These are phyloP conservation scores for Sugiyamaella marilandica DNA, from an alignment of 805 yeast species.

Conservation along the genomic window DNA sequence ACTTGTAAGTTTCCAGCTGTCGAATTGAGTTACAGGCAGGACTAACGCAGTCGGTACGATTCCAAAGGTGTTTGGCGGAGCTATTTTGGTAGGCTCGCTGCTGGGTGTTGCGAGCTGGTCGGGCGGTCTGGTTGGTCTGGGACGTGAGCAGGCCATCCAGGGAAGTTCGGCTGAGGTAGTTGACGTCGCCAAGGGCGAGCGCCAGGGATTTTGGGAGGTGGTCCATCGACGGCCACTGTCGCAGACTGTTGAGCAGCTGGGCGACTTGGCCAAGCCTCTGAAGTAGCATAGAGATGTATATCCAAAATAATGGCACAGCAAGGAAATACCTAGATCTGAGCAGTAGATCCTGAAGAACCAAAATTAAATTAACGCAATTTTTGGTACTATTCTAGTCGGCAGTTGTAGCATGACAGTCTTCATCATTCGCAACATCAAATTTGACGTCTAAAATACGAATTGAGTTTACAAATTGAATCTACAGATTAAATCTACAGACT, in stretches of 20 bases:
- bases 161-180: slow-evolving; percentile 34
- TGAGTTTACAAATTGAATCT: too few relatives aligned
- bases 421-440: too few relatives aligned
- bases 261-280: slow-evolving; percentile 35
- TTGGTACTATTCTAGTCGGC: too few relatives aligned
- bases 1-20: slow-evolving; percentile 18
- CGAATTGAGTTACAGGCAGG: neutral
- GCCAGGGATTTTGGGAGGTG: slow-evolving; percentile 73
- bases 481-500: too few relatives aligned
- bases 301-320: neutral
- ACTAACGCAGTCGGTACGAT: slow-evolving; percentile 21
- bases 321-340: too few relatives aligned
- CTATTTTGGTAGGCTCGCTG: slow-evolving; percentile 41
- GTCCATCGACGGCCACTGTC: slow-evolving; percentile 76
- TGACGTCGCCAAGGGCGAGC: slow-evolving; percentile 32
- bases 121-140: slow-evolving; percentile 25
- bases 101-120: slow-evolving; percentile 39
- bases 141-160: slow-evolving; percentile 26
- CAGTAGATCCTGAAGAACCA: too few relatives aligned
- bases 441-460: too few relatives aligned
- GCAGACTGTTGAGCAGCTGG: slow-evolving; percentile 71
- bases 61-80: slow-evolving; percentile 43
- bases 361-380: too few relatives aligned
- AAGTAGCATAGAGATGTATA: slow-evolving; percentile 11
- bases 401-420: too few relatives aligned